Percentiles rank a stretch among this genome's conserved stretches.
Conservation (phyloP, 2,329 filamentous ascomycete genomes). For the Tolypocladium ophioglossoides region DNA sequence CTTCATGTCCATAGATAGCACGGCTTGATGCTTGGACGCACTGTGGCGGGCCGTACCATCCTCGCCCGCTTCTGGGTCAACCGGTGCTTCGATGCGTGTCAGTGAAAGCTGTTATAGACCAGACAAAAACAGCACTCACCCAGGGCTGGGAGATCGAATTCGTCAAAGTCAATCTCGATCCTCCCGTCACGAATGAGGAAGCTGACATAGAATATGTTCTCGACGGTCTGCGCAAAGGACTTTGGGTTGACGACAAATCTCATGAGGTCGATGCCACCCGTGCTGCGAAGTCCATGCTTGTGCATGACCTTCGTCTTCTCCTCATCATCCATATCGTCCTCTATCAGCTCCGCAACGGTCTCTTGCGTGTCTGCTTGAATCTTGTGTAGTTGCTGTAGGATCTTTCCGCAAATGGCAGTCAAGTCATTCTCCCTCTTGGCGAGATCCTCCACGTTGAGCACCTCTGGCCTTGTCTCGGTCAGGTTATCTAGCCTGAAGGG, state of each 20-base stretch:
- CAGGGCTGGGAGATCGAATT: slow-evolving; percentile 64
- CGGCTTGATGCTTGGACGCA: slow-evolving; percentile 67
- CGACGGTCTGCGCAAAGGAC: slow-evolving; percentile 89
- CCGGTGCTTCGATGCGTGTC: slow-evolving; percentile 16
- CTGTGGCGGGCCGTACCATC: slow-evolving; percentile 37
- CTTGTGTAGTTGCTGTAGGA: slow-evolving; percentile 49
- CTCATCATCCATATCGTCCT: slow-evolving; percentile 35
- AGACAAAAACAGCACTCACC: slow-evolving; percentile 40
- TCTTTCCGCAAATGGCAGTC: slow-evolving; percentile 66
- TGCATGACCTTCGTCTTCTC: slow-evolving; percentile 47
- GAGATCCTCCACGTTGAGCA: slow-evolving; percentile 65
- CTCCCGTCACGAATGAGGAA: slow-evolving; percentile 85
- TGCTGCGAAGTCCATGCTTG: slow-evolving; percentile 52
- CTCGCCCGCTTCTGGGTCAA: slow-evolving; percentile 32
- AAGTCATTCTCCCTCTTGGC: slow-evolving; percentile 70
- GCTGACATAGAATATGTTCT: slow-evolving; percentile 94
- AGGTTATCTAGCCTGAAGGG: slow-evolving; percentile 59
- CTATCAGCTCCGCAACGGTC: slow-evolving; percentile 30
- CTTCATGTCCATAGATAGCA: slow-evolving; percentile 77
- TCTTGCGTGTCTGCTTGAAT: slow-evolving; percentile 36
- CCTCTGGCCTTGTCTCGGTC: slow-evolving; percentile 64
- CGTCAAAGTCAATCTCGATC: slow-evolving; percentile 63
- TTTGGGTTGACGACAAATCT: slow-evolving; percentile 82
- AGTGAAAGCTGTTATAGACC: not conserved
- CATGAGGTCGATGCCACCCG: slow-evolving; percentile 67